Percentiles rank a stretch among this genome's conserved stretches.
Conservation (phyloP, 2,329 filamentous ascomycete genomes). For the Rhexocercosporidium sp. region DNA sequence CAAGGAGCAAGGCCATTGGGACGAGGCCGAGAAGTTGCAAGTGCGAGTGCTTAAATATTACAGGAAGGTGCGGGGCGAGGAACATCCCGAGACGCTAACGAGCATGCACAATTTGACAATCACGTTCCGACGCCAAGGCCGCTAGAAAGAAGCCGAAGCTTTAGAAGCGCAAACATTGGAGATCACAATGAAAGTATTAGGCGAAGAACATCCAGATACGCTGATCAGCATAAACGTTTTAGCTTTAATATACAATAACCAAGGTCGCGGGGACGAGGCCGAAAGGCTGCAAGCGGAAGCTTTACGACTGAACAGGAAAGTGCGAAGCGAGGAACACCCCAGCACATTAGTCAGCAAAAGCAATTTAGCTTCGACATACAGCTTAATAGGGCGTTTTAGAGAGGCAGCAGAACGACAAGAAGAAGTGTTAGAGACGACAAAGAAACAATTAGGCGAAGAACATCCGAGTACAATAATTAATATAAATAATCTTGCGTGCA, state of each 20-base stretch:
- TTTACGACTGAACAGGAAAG: conserved; percentile 19
- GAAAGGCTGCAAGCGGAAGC: background rate
- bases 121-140: conserved; percentile 32
- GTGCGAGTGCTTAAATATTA: conserved; percentile 4
- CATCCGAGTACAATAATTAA: conserved; percentile 13
- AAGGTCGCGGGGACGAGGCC: conserved; percentile 28
- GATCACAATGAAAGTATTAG: conserved; percentile 14
- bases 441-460: conserved; percentile 23
- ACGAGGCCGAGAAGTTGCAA: conserved; percentile 10
- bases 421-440: conserved; percentile 16
- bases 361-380: conserved; percentile 19
- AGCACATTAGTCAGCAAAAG: conserved; percentile 16
- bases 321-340: conserved; percentile 19
- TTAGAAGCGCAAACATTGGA: conserved; percentile 17
- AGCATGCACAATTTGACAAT: conserved; percentile 44
- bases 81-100: conserved; percentile 5
- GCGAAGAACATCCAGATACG: conserved; percentile 21
- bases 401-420: background rate
- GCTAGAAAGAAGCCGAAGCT: conserved; percentile 21
- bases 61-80: background rate
- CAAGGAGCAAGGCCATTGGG: background rate
- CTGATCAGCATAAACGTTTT: background rate
- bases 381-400: conserved; percentile 20
- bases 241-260: conserved; percentile 44
- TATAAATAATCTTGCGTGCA: conserved; percentile 21